Evolutionary conservation across 768 basidiomycete species (phyloP).

Genomic region (Leccinum longicurvipes): DNA sequence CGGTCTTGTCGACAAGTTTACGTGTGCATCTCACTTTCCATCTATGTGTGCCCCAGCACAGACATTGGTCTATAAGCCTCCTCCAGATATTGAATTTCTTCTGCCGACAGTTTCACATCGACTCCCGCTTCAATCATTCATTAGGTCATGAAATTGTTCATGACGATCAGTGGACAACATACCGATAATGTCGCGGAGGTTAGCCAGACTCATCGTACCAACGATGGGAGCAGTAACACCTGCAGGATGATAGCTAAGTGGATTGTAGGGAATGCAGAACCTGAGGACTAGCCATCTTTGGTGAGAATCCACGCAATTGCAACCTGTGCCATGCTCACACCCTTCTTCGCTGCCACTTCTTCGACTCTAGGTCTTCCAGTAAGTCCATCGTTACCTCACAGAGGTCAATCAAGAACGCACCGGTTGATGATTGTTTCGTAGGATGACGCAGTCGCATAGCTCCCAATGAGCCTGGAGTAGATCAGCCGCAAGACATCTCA

Average conservation of each 20-base stretch:
- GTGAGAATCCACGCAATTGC: slow-evolving; percentile 39
- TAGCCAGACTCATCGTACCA: slow-evolving; percentile 40
- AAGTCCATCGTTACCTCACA: too few species aligned
- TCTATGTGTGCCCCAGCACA: slow-evolving; percentile 37
- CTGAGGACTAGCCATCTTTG: slow-evolving; percentile 26
- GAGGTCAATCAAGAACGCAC: slow-evolving; percentile 3
- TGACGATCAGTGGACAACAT: slow-evolving; percentile 1
- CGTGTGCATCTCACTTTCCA: not conserved
- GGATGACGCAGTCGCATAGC: slow-evolving; percentile 22
- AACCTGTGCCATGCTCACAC: slow-evolving; percentile 41
- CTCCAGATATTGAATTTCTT: slow-evolving; percentile 47
- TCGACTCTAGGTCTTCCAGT: slow-evolving; percentile 30
- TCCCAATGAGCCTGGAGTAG: slow-evolving; percentile 20
- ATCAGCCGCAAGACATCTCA: slow-evolving; percentile 3
- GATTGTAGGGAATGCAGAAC: not conserved
- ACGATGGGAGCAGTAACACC: slow-evolving; percentile 43
- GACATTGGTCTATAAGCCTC: slow-evolving; percentile 42
- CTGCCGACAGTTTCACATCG: slow-evolving; percentile 42
- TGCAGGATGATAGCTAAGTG: slow-evolving; percentile 2
- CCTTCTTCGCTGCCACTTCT: slow-evolving; percentile 36
- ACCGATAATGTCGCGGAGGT: slow-evolving; percentile 41
- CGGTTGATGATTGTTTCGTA: slow-evolving; percentile 28
- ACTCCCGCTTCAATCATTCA: slow-evolving; percentile 26
- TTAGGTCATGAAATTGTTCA: slow-evolving; percentile 2
- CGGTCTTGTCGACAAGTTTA: not conserved